Percentiles rank a stretch among this genome's conserved stretches.
phyloP scores from a whole-genome alignment of 805 yeast genomes.

The Kuraishia capsulata region DNA sequence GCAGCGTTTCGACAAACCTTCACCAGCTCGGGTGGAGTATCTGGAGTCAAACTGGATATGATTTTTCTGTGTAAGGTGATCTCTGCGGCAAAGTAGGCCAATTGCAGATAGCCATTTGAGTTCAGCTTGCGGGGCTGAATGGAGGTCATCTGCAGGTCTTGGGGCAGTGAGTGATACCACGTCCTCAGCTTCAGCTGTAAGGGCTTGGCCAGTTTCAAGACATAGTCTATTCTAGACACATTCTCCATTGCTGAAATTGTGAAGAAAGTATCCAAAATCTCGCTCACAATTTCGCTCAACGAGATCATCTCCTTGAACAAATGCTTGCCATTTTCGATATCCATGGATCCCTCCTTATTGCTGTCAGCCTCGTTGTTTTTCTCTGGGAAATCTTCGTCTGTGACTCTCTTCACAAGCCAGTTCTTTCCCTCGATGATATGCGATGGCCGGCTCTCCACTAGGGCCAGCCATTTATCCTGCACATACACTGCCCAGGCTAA shows the following conservation, averaged over 20 bases:
- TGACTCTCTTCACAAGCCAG: constrained; percentile 69
- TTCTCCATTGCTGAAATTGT: constrained; percentile 57
- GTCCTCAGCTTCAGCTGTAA: constrained; percentile 59
- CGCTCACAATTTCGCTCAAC: constrained; percentile 59
- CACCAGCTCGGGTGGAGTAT: constrained; percentile 42
- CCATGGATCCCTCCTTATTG: constrained; percentile 50
- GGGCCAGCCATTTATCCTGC: constrained; percentile 86
- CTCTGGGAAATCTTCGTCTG: constrained; percentile 75
- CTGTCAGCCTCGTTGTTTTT: constrained; percentile 33
- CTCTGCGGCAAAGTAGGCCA: constrained; percentile 86
- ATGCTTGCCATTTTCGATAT: constrained; percentile 60
- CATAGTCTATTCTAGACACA: constrained; percentile 51
- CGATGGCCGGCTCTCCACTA: constrained; percentile 78
- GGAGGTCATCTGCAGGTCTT: constrained; percentile 52
- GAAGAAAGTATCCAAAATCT: constrained; percentile 63
- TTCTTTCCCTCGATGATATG: constrained; percentile 63
- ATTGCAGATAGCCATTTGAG: constrained; percentile 69
- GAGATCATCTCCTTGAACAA: constrained; percentile 62
- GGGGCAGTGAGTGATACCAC: constrained; percentile 72
- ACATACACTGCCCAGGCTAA: constrained; percentile 94
- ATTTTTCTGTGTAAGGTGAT: constrained; percentile 77
- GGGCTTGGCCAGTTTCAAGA: constrained; percentile 73
- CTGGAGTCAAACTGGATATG: constrained; percentile 40
- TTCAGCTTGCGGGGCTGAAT: constrained; percentile 54
- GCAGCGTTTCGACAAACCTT: constrained; percentile 82